Conservation (phyloP, 1,284 basidiomycete genomes). For the Phellinidium pouzarii region DNA sequence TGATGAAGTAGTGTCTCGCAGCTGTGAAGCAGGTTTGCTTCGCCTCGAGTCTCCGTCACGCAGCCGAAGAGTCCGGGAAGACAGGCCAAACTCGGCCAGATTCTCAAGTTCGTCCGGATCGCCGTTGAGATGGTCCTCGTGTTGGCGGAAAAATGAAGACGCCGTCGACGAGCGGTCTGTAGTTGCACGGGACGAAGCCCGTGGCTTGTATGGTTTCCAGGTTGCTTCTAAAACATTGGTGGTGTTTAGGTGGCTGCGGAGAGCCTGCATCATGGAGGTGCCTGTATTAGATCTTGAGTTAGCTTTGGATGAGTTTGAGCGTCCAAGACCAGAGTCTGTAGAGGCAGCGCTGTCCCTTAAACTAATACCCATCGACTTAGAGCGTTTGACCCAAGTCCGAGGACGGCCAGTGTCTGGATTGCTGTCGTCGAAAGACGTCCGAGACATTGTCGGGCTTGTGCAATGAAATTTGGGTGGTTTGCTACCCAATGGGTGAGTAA, state of each 20-base stretch:
- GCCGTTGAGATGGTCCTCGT: not conserved
- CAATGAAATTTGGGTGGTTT: not conserved
- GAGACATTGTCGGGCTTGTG: not conserved
- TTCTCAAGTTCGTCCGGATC: not conserved
- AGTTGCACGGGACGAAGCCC: not conserved
- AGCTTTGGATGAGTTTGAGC: not conserved
- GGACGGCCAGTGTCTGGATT: slow-evolving; percentile 3
- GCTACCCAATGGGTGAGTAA: not conserved
- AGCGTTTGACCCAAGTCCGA: slow-evolving; percentile 2
- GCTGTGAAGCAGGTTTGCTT: not conserved
- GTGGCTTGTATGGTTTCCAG: not conserved
- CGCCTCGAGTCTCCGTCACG: not conserved
- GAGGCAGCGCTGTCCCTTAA: not conserved
- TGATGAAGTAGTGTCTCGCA: slow-evolving; percentile 1
- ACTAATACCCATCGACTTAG: slow-evolving; percentile 8
- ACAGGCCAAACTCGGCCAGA: not conserved
- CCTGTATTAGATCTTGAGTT: not conserved
- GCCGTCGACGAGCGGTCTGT: not conserved
- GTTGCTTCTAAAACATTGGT: not conserved
- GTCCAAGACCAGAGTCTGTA: not conserved
- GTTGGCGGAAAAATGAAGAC: not conserved
- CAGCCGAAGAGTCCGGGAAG: not conserved
- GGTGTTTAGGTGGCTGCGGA: slow-evolving; percentile 6
- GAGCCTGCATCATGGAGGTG: not conserved
- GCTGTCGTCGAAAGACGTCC: not conserved